A percentile compares a stretch with the other conserved stretches of the same genome.
Evolutionary conservation across 495 filamentous ascomycete genomes (phyloP).

Genomic region (Aspergillus diversus): DNA sequence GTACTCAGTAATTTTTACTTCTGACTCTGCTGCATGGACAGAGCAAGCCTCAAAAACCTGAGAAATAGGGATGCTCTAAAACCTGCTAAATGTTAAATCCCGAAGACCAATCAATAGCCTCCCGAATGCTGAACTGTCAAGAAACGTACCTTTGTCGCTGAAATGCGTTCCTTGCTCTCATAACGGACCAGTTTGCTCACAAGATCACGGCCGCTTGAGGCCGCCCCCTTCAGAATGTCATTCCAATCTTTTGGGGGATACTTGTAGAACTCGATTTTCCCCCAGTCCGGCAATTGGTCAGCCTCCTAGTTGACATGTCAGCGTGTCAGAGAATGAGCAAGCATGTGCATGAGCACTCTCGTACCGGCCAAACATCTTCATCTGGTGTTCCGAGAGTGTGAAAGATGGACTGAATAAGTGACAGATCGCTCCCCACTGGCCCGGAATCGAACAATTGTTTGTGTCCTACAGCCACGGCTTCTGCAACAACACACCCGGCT

Average conservation of each 20-base stretch:
- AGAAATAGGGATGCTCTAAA: constrained; percentile 45
- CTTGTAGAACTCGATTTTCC: constrained; percentile 63
- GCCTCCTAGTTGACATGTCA: constrained; percentile 50
- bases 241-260: constrained; percentile 58
- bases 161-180: constrained; percentile 56
- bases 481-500: constrained; percentile 81
- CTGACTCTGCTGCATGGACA: background rate
- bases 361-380: constrained; percentile 74
- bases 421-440: constrained; percentile 88
- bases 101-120: background rate
- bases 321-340: background rate
- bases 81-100: constrained; percentile 34
- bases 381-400: constrained; percentile 84
- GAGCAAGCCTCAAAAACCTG: background rate
- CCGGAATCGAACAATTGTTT: constrained; percentile 79
- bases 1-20: background rate
- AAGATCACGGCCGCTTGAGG: constrained; percentile 55
- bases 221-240: constrained; percentile 52
- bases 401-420: constrained; percentile 89
- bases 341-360: constrained; percentile 9
- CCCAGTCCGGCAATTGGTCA: constrained; percentile 62
- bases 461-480: constrained; percentile 48
- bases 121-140: background rate
- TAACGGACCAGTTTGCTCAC: constrained; percentile 58
- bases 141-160: constrained; percentile 52